Base-by-base conservation (phyloP, 768 basidiomycete species). In the Pleurotus giganteus region DNA sequence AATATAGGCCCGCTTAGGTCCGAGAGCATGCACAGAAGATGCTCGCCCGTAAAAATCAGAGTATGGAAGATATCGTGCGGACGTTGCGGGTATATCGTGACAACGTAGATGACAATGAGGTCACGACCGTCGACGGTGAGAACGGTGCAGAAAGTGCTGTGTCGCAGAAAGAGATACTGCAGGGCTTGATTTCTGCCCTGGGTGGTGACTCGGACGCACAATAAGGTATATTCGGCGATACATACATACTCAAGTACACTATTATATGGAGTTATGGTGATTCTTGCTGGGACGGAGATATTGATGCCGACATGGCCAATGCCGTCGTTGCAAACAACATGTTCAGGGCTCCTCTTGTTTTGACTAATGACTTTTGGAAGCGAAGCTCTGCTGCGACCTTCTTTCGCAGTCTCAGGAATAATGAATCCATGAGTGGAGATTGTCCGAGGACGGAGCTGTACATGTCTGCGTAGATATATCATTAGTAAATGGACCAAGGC, bases 361-460 rank as follows among this genome's bases (percentile, higher is more conserved):
- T 89, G 57, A 84, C 73, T 47, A 98, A 71, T 66, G 98, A 92
- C 60, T 82, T 82, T 70, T 98, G 94, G 69, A 99, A 94, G 21
- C 80, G 83, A 49, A 98, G 72, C 69, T 99, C 97, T 34, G 84
- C 81, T 37, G 82, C 71, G n/a, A 98, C 81, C 65, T 94, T 94
- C 67, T 85, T 88, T 54, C 85, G 86, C 39, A 98, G 72, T 31
- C 87, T 85, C 24, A 88, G 73, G 63, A 98, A 87, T 34, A 96
- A 76, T 4, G 87, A 77, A 69, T 98, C 97, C 52, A 99, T 89
- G 41, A 94, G 74, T 0, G 94, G 93, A 21, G 94, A 94, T 69
- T 96, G 93, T 2, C 96, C 96, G n/a, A 98, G 74, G 31, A 96
- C 88, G 0, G 91, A 82, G 2, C 81, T 77, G 69, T 99, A 99